phyloP scores from a whole-genome alignment of 177 flowering plant species.

The Vitis hybrid region DNA sequence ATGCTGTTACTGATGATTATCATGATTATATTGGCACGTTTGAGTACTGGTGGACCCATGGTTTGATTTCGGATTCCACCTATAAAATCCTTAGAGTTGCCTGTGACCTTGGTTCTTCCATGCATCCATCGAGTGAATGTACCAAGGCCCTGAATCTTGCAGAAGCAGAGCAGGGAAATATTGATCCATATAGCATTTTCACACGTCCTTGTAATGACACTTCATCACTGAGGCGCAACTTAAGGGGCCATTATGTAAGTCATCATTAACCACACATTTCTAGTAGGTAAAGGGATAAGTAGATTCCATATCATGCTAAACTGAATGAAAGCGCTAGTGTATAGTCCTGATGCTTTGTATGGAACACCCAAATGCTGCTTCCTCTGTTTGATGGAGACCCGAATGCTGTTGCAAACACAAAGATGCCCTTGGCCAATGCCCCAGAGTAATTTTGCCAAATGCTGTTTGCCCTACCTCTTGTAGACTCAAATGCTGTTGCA shows the following conservation, averaged over 20 bases:
- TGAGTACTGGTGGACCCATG: conserved; percentile 99
- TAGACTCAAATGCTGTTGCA: too few species aligned
- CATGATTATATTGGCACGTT: conserved; percentile 89
- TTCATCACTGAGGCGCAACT: conserved; percentile 43
- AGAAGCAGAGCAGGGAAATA: conserved; percentile 69
- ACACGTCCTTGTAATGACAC: conserved; percentile 73
- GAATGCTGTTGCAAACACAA: too few species aligned
- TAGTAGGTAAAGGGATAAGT: too few species aligned
- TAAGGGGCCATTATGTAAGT: conserved; percentile 88
- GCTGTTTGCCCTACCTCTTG: too few species aligned
- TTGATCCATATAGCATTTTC: conserved; percentile 90
- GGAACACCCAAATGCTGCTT: too few species aligned
- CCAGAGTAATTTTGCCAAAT: too few species aligned
- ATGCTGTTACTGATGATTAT: conserved; percentile 95
- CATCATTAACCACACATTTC: background rate
- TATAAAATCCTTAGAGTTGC: conserved; percentile 45
- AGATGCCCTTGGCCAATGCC: too few species aligned
- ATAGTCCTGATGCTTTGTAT: too few species aligned
- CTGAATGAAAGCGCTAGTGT: too few species aligned
- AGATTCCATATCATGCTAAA: too few species aligned
- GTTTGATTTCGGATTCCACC: conserved; percentile 91
- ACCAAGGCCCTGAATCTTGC: conserved; percentile 53
- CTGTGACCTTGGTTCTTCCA: conserved; percentile 59
- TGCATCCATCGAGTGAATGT: conserved; percentile 79
- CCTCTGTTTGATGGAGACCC: too few species aligned